These are phyloP conservation scores for Starmerella floris DNA, from an alignment of 805 yeast species.

Conservation along the genomic window DNA sequence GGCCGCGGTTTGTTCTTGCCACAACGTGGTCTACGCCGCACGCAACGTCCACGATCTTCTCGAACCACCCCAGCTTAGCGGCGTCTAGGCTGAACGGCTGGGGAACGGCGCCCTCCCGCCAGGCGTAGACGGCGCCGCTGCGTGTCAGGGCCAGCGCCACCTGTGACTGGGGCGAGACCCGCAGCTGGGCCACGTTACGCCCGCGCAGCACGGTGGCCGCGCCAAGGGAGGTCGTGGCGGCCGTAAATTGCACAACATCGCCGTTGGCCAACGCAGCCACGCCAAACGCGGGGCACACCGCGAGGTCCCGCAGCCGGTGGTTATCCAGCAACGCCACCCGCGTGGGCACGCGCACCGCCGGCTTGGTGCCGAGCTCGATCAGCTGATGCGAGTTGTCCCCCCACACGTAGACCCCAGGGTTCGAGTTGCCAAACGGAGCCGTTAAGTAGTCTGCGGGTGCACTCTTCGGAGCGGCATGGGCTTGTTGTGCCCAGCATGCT, in stretches of 20 bases:
- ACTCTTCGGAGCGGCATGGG: too few species aligned
- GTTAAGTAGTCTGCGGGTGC: too few species aligned
- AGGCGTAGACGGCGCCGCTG: constrained; percentile 29
- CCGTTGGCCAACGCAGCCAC: constrained; percentile 57
- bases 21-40: constrained; percentile 60
- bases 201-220: constrained; percentile 35
- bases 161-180: constrained; percentile 6
- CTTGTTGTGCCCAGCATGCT: too few species aligned
- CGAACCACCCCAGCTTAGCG: constrained; percentile 30
- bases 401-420: constrained; percentile 45
- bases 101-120: constrained; percentile 10
- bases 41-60: constrained; percentile 39
- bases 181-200: constrained; percentile 28
- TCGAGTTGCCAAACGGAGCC: background rate
- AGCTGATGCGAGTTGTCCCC: constrained; percentile 40
- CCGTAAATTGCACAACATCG: constrained; percentile 52
- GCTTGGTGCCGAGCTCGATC: constrained; percentile 22
- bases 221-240: constrained; percentile 19
- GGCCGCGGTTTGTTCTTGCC: constrained; percentile 45
- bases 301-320: constrained; percentile 43
- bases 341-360: constrained; percentile 37
- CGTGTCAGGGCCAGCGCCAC: constrained; percentile 25
- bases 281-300: constrained; percentile 34
- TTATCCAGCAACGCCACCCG: constrained; percentile 55
- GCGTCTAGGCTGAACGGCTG: background rate